These are phyloP conservation scores for Phyllosticta ampelicida DNA, from an alignment of 2,329 filamentous ascomycete genomes.

Conservation along the genomic window DNA sequence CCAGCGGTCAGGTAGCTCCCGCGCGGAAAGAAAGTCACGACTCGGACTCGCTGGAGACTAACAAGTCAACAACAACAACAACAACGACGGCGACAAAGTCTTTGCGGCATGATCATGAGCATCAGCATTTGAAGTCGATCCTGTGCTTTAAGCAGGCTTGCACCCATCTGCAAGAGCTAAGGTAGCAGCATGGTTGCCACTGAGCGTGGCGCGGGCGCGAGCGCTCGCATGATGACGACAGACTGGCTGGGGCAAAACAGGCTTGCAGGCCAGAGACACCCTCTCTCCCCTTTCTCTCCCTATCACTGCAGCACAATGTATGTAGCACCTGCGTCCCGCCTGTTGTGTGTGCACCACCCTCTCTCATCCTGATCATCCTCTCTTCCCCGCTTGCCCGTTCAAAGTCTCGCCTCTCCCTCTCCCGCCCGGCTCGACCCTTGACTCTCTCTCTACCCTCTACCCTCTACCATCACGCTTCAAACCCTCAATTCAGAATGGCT, in stretches of 20 bases:
- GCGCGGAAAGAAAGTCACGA: not conserved
- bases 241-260: conserved; percentile 3
- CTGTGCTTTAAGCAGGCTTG: not conserved
- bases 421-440: not conserved
- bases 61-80: not conserved
- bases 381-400: conserved; percentile 3
- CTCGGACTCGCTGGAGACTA: not conserved
- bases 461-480: not conserved
- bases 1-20: not conserved
- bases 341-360: no score
- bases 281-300: no score
- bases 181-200: not conserved
- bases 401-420: not conserved
- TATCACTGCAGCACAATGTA: not conserved
- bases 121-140: no score
- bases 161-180: not conserved
- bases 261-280: conserved; percentile 6
- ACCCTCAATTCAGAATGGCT: not conserved
- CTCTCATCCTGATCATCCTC: no score
- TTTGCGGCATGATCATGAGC: conserved; percentile 1
- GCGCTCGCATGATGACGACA: conserved; percentile 8
- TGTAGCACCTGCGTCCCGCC: not conserved
- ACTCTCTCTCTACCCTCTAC: not conserved
- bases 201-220: conserved; percentile 9
- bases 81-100: not conserved